These are phyloP conservation scores for Anisodus tanguticus DNA, from an alignment of 257 asterid species.

Conservation along the genomic window DNA sequence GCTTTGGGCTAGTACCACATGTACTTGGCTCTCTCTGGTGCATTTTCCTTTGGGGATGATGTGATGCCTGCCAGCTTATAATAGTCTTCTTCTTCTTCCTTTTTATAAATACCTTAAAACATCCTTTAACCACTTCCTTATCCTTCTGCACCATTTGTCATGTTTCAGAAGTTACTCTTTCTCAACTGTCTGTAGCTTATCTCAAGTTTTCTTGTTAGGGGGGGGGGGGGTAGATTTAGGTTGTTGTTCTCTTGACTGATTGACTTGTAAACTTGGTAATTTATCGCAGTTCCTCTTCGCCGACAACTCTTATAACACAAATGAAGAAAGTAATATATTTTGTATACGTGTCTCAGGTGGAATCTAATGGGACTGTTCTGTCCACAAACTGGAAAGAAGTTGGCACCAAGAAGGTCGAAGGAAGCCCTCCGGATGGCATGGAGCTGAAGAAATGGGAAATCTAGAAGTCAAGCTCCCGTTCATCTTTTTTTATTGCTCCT, in stretches of 20 bases:
- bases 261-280: neutral
- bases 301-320: neutral
- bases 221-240: neutral
- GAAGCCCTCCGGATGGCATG: constrained; percentile 98
- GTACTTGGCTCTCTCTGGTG: neutral
- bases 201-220: neutral
- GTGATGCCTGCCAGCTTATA: neutral
- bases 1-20: neutral
- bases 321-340: neutral
- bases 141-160: constrained; percentile 15
- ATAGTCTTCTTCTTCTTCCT: neutral
- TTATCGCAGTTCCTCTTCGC: neutral
- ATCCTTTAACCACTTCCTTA: neutral
- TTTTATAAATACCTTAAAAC: neutral
- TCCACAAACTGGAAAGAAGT: constrained; percentile 96
- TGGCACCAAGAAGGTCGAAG: constrained; percentile 83
- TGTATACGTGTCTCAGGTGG: constrained; percentile 49
- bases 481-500: neutral
- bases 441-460: constrained; percentile 89
- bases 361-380: constrained; percentile 84
- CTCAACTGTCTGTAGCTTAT: constrained; percentile 1
- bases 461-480: constrained; percentile 35
- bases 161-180: neutral
- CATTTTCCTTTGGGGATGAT: neutral
- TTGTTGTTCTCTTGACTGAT: neutral